phyloP scores from a whole-genome alignment of 495 filamentous ascomycete species.

The Clohesyomyces aquaticus region DNA sequence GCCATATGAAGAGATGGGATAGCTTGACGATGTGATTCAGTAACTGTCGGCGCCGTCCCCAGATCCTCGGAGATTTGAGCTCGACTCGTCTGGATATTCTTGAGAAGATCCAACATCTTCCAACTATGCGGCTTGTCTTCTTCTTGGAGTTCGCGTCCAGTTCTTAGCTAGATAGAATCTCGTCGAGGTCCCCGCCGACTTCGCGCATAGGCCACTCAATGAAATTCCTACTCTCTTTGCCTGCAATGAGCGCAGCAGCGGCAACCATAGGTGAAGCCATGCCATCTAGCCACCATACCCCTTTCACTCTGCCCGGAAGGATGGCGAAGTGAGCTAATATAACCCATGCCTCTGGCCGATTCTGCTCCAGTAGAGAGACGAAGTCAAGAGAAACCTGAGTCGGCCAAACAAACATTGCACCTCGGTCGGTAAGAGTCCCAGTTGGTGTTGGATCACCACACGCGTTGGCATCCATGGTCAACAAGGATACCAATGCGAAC shows the following conservation, averaged over 20 bases:
- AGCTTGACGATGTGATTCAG: too few relatives aligned
- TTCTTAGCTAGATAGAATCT: not conserved
- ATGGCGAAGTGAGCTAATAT: conserved; percentile 36
- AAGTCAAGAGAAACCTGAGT: conserved; percentile 14
- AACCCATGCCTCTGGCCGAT: conserved; percentile 25
- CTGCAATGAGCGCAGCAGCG: conserved; percentile 27
- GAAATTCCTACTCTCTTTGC: conserved; percentile 14
- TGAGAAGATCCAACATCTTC: too few relatives aligned
- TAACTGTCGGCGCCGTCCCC: too few relatives aligned
- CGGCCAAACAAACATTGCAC: conserved; percentile 16
- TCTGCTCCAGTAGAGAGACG: conserved; percentile 16
- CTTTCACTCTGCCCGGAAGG: conserved; percentile 9
- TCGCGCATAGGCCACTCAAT: conserved; percentile 30
- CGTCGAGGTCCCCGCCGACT: conserved; percentile 17
- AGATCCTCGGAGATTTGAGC: too few relatives aligned
- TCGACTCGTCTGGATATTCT: too few relatives aligned
- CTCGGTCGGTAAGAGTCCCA: conserved; percentile 8
- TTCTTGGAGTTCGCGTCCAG: not conserved
- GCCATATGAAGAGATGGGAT: too few relatives aligned
- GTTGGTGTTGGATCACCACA: not conserved
- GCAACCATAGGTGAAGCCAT: conserved; percentile 18
- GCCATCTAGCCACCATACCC: conserved; percentile 26
- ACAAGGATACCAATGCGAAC: conserved; percentile 28
- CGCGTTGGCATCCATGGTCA: not conserved
- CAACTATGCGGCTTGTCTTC: too few relatives aligned